phyloP scores from a whole-genome alignment of 495 filamentous ascomycete species.

The Neurospora discreta region DNA sequence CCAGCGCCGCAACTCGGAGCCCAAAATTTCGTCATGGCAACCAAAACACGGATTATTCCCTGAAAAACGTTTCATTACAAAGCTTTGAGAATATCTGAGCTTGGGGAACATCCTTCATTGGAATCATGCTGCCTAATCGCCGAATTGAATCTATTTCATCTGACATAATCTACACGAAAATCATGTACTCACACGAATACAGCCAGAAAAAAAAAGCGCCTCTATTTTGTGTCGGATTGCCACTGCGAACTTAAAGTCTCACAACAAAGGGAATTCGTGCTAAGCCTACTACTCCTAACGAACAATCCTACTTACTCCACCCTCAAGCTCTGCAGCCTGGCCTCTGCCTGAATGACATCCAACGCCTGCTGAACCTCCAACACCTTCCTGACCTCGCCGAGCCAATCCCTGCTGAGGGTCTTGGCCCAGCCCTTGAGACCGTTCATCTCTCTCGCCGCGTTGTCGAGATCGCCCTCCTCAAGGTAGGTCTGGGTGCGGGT shows the following conservation, averaged over 20 bases:
- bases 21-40: background rate
- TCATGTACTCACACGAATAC: background rate
- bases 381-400: constrained; percentile 75
- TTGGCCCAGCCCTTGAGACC: constrained; percentile 84
- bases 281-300: background rate
- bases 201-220: background rate
- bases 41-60: background rate
- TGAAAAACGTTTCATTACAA: background rate
- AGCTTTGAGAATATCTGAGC: background rate
- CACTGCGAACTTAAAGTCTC: background rate
- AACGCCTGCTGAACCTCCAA: constrained; percentile 92
- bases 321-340: constrained; percentile 49
- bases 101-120: background rate
- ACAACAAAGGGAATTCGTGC: background rate
- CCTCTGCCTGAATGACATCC: constrained; percentile 58
- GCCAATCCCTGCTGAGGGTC: constrained; percentile 84
- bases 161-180: background rate
- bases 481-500: constrained; percentile 76
- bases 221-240: background rate
- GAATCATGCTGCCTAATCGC: background rate
- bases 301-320: constrained; percentile 31
- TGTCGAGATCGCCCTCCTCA: constrained; percentile 86
- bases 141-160: background rate
- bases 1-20: background rate
- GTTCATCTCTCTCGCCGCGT: constrained; percentile 91